Evolutionary conservation across 345 rosid species (phyloP), one percentile per base, ranked within the genome.

Genomic region (Lumnitzera littorea): DNA sequence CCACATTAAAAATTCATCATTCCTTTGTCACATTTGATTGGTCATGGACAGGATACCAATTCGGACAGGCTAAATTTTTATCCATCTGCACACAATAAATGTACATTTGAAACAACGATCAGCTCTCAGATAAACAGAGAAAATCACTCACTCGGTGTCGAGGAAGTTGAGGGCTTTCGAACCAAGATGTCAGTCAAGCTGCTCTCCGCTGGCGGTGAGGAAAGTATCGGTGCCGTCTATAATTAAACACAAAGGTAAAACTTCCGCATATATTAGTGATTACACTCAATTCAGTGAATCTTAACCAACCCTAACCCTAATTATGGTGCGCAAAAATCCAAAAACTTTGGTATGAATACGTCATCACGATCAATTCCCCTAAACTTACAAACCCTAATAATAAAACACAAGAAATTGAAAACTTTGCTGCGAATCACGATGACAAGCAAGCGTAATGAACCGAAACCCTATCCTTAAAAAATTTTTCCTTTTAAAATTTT

Each of bases 161-260:
- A 79, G 56, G 78, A 82, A 46, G 87, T 73, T 2, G 84, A 59
- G 1, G 95, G 71, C 78, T 82, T 94, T 56, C 91, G 76, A 46
- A 94, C 91, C 66, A 90, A 79, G 74, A 94, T 94, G 66, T 94
- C 99, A 55, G 96, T 87, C 85, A 94, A 78, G 89, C 96, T 94
- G 67, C 82, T 74, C 65, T 88, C 96, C 50, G 77, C 56, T 14
- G 83, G 96, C 57, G 76, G 77, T 2, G 86, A 70, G 63, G 84
- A 84, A 68, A 94, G 59, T 63, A 94, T 84, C 47, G 97, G 99
- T 53, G 72, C 70, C 53, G 91, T 70, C 99, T 94, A 73, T 63
- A 69, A 55, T 61, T 36, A 43, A 29, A 53, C 36, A 20, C 13
- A 49, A 41, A 48, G 56, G 11, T 11, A 53, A 61, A 23, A 24